These are phyloP conservation scores for Aspergillus ostianus DNA, from an alignment of 495 filamentous ascomycete genomes.

Conservation along the genomic window DNA sequence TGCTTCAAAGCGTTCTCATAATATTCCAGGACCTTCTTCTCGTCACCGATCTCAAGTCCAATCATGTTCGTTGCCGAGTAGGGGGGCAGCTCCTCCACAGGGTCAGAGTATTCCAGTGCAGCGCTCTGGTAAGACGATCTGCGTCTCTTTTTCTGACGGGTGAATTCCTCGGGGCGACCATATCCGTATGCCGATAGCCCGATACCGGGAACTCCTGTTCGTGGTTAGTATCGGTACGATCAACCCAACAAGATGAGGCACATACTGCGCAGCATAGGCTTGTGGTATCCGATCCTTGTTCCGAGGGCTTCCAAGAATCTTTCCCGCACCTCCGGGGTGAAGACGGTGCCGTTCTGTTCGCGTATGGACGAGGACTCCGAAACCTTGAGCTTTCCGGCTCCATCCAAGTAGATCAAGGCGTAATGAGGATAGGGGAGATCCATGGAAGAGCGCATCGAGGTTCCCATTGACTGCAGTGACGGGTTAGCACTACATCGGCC, in stretches of 20 bases:
- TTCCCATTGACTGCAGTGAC: constrained; percentile 31
- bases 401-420: constrained; percentile 45
- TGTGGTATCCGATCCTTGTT: constrained; percentile 31
- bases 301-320: constrained; percentile 40
- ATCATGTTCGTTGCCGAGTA: constrained; percentile 34
- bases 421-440: constrained; percentile 39
- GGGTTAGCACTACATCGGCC: neutral
- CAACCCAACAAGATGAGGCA: neutral
- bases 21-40: constrained; percentile 34
- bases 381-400: constrained; percentile 36
- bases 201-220: constrained; percentile 16
- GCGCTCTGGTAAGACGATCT: constrained; percentile 24
- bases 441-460: constrained; percentile 26
- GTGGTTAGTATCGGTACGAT: neutral
- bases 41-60: constrained; percentile 39
- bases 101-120: constrained; percentile 22
- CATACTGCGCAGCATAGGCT: constrained; percentile 32
- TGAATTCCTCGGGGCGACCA: constrained; percentile 18
- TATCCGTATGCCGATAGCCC: constrained; percentile 13
- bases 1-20: constrained; percentile 40
- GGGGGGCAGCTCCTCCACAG: constrained; percentile 29
- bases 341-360: constrained; percentile 34
- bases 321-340: constrained; percentile 38
- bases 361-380: constrained; percentile 39
- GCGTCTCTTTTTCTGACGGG: constrained; percentile 37